Conservation (phyloP, 768 basidiomycete species). For the Suillus clintonianus region DNA sequence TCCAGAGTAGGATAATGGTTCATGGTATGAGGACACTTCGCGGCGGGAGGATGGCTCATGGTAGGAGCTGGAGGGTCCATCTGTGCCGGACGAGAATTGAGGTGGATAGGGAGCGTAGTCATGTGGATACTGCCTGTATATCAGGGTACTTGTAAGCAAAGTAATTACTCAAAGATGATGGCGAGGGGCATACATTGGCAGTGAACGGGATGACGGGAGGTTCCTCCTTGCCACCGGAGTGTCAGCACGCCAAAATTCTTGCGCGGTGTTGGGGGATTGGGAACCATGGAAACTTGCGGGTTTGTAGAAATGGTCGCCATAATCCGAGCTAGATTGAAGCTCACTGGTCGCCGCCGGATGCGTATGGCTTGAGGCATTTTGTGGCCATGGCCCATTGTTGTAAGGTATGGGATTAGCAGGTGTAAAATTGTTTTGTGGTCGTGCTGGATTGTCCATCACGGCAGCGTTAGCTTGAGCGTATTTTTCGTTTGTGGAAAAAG, state of each 20-base stretch:
- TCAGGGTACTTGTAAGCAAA: not conserved
- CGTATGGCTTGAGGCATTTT: not conserved
- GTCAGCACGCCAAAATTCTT: fast-evolving
- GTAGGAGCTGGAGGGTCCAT: not conserved
- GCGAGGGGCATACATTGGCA: not conserved
- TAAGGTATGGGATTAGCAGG: not conserved
- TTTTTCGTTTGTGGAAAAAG: not conserved
- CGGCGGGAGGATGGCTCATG: not conserved
- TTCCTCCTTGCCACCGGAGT: not conserved
- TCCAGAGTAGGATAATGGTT: not conserved
- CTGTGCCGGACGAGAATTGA: not conserved
- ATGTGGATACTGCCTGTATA: not conserved
- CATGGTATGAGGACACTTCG: too few relatives aligned
- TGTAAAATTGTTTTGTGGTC: not conserved
- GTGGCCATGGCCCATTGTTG: not conserved
- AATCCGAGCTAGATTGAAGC: not conserved
- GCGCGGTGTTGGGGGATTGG: too few relatives aligned
- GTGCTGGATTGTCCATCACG: too few relatives aligned
- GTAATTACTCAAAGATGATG: not conserved
- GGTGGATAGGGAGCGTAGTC: not conserved
- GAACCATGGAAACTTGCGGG: too few relatives aligned
- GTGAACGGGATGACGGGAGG: not conserved
- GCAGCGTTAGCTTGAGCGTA: not conserved
- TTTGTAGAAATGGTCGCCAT: too few relatives aligned
- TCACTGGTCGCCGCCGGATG: not conserved